Evolutionary conservation across 345 rosid species (phyloP).

Genomic region (Lepidium aucheri): DNA sequence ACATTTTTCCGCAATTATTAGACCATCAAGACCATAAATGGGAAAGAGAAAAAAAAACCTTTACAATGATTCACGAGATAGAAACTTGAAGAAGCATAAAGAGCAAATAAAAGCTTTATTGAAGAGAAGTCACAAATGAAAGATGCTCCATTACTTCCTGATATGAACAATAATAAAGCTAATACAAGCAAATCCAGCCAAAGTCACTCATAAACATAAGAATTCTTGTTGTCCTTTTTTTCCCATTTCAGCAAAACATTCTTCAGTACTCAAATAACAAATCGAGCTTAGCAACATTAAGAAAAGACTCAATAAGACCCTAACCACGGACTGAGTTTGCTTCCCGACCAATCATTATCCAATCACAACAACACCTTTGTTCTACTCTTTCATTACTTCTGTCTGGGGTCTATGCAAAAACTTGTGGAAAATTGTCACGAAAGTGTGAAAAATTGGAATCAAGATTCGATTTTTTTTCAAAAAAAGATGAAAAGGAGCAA

Average conservation of each 20-base stretch:
- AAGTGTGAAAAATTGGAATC: not conserved
- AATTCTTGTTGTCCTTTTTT: not conserved
- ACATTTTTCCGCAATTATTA: not conserved
- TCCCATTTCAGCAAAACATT: slow-evolving; percentile 16
- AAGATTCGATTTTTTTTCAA: too few relatives aligned
- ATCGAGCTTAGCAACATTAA: not conserved
- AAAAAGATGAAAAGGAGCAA: too few relatives aligned
- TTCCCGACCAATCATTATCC: slow-evolving; percentile 7
- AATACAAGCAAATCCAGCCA: slow-evolving; percentile 6
- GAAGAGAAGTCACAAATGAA: slow-evolving; percentile 4
- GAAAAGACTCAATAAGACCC: not conserved
- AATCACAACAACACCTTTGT: not conserved
- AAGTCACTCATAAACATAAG: slow-evolving; percentile 6
- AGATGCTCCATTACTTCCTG: slow-evolving; percentile 10
- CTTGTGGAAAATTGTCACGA: slow-evolving; percentile 11
- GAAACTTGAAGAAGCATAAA: slow-evolving; percentile 1
- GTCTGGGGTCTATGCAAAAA: not conserved
- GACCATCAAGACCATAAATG: slow-evolving; percentile 6
- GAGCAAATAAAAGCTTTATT: slow-evolving; percentile 3
- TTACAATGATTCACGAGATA: slow-evolving; percentile 3
- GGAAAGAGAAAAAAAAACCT: not conserved
- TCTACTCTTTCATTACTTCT: not conserved
- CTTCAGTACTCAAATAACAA: slow-evolving; percentile 2
- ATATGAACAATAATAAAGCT: slow-evolving; percentile 17
- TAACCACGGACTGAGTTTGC: not conserved